These are phyloP conservation scores for Pleurotus platypus DNA, from an alignment of 768 basidiomycete genomes.

Conservation along the genomic window DNA sequence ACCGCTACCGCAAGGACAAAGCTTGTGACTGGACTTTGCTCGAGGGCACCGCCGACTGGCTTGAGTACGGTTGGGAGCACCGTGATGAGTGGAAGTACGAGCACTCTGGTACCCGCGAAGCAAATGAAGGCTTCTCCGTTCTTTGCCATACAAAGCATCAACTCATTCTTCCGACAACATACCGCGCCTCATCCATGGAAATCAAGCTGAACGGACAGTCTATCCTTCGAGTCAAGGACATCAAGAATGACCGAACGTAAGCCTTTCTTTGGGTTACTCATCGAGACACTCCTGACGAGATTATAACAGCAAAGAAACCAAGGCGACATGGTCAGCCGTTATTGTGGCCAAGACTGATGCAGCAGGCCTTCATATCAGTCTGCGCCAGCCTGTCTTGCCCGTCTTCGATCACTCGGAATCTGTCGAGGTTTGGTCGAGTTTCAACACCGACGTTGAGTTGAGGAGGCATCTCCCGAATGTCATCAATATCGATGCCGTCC, in stretches of 20 bases:
- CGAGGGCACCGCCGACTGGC: constrained; percentile 4
- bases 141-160: constrained; percentile 11
- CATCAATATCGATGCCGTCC: constrained; percentile 9
- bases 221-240: constrained; percentile 6
- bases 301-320: constrained; percentile 6
- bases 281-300: background rate
- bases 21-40: constrained; percentile 9
- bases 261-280: background rate
- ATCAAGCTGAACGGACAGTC: constrained; percentile 12
- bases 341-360: background rate
- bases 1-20: constrained; percentile 6
- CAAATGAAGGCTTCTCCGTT: background rate
- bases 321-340: constrained; percentile 8
- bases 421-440: constrained; percentile 7
- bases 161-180: constrained; percentile 10
- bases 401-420: constrained; percentile 9
- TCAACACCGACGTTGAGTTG: constrained; percentile 7
- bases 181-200: constrained; percentile 4
- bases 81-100: constrained; percentile 14
- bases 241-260: constrained; percentile 6
- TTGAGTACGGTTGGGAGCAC: constrained; percentile 11
- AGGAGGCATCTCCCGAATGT: constrained; percentile 8
- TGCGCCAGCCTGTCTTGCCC: constrained; percentile 1
- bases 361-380: constrained; percentile 7
- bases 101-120: constrained; percentile 9